Percentiles rank a stretch among this genome's conserved stretches.
phyloP scores from a whole-genome alignment of 768 basidiomycete genomes.

The Lactarius indigo region DNA sequence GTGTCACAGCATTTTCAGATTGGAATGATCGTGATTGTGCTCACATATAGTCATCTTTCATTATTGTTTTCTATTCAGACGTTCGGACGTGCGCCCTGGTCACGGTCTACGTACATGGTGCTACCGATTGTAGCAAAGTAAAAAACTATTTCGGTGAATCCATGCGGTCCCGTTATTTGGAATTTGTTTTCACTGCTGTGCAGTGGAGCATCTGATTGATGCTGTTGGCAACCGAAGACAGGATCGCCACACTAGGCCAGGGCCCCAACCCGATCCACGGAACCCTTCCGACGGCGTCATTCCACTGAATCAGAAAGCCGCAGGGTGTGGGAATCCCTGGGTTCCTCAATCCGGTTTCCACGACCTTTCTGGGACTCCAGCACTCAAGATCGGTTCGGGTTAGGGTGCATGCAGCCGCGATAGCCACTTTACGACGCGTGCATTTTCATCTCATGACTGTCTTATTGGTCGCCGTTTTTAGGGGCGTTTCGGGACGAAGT shows the following conservation, averaged over 20 bases:
- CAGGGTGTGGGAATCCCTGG: not conserved
- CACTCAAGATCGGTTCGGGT: not conserved
- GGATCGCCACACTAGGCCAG: not conserved
- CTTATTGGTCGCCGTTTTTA: not conserved
- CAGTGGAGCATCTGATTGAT: not conserved
- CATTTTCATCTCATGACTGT: not conserved
- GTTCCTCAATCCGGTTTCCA: not conserved
- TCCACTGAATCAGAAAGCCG: not conserved
- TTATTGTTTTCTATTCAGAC: too few species aligned
- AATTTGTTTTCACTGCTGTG: too few species aligned
- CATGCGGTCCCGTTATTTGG: not conserved
- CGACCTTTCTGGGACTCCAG: not conserved
- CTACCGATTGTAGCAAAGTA: not conserved
- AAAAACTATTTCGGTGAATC: not conserved
- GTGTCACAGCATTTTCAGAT: too few species aligned
- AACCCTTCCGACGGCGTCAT: not conserved
- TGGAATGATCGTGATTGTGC: not conserved
- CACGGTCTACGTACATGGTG: not conserved
- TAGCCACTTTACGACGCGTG: too few species aligned
- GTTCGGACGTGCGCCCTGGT: too few species aligned
- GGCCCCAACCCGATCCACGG: not conserved
- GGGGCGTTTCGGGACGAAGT: not conserved
- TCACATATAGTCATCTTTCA: not conserved
- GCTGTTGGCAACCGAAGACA: not conserved
- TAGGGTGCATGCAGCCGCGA: not conserved